A percentile compares a stretch with the other conserved stretches of the same genome.
These are phyloP conservation scores for Pittosporum tobira DNA, from an alignment of 129 eudicot genomes.

Conservation along the genomic window DNA sequence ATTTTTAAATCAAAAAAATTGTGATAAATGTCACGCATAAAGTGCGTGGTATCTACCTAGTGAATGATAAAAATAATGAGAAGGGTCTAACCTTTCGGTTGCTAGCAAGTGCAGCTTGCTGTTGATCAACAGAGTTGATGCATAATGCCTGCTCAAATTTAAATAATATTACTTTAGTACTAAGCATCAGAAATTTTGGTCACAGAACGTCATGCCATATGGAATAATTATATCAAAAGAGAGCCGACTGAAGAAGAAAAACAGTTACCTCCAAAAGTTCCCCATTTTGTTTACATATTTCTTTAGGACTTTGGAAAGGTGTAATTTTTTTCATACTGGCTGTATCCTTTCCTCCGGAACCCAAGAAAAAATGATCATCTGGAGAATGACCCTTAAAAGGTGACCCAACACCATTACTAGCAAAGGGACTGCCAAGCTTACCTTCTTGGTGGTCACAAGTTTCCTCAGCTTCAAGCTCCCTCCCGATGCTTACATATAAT, in stretches of 20 bases:
- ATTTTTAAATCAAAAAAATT: too few relatives aligned
- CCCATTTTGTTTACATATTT: conserved; percentile 69
- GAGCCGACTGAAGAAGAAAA: conserved; percentile 1
- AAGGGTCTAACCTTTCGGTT: conserved; percentile 60
- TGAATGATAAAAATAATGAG: conserved; percentile 1
- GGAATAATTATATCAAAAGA: background rate
- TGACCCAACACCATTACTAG: conserved; percentile 27
- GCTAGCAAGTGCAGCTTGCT: conserved; percentile 88
- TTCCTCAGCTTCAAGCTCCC: conserved; percentile 46
- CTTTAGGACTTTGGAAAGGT: conserved; percentile 74
- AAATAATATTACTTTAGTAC: conserved; percentile 12
- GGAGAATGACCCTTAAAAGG: conserved; percentile 41
- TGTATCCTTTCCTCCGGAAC: conserved; percentile 27
- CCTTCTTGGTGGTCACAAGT: conserved; percentile 48
- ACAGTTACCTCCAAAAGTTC: conserved; percentile 76
- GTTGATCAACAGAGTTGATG: conserved; percentile 72
- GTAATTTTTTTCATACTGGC: conserved; percentile 16
- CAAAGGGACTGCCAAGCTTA: conserved; percentile 20
- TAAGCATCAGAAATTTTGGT: background rate
- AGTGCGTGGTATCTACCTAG: too few relatives aligned
- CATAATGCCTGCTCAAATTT: conserved; percentile 71
- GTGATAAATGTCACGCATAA: too few relatives aligned
- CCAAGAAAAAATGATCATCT: conserved; percentile 37
- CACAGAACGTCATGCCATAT: conserved; percentile 6
- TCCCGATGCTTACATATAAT: conserved; percentile 30